Percentiles rank a stretch among this genome's conserved stretches.
These are phyloP conservation scores for Aspergillus mulundensis DNA, from an alignment of 495 filamentous ascomycete genomes.

Conservation along the genomic window DNA sequence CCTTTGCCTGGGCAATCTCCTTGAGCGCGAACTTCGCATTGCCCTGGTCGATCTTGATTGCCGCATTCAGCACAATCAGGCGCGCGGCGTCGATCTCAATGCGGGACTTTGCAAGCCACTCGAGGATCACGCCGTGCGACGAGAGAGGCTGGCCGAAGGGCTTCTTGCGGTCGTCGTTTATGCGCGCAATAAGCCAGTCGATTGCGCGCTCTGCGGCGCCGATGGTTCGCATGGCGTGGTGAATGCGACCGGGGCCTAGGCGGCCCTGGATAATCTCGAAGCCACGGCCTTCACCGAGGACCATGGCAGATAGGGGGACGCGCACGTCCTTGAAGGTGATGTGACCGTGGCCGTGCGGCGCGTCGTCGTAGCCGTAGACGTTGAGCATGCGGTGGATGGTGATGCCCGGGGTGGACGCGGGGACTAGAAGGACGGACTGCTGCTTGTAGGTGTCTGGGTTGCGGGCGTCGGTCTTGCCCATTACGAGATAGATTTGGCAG, in stretches of 20 bases:
- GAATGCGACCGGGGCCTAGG: slow-evolving; percentile 86
- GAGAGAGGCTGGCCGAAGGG: slow-evolving; percentile 77
- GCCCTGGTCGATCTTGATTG: slow-evolving; percentile 80
- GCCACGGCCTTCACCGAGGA: slow-evolving; percentile 86
- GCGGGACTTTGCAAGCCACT: slow-evolving; percentile 87
- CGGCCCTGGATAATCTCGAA: slow-evolving; percentile 96
- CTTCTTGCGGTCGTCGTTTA: slow-evolving; percentile 83
- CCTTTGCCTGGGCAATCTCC: slow-evolving; percentile 86
- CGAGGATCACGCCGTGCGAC: slow-evolving; percentile 84
- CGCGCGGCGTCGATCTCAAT: slow-evolving; percentile 88
- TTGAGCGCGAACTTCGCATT: slow-evolving; percentile 75
- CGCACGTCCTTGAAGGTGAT: slow-evolving; percentile 82
- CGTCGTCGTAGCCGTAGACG: slow-evolving; percentile 93
- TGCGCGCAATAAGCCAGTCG: slow-evolving; percentile 82
- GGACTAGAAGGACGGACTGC: slow-evolving; percentile 86
- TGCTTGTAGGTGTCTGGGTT: slow-evolving; percentile 75
- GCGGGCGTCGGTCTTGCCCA: slow-evolving; percentile 76
- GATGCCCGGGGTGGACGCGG: slow-evolving; percentile 68
- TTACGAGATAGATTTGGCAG: slow-evolving; percentile 85
- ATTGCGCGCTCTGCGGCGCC: slow-evolving; percentile 80
- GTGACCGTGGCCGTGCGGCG: slow-evolving; percentile 89
- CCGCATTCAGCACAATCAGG: slow-evolving; percentile 82
- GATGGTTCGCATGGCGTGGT: slow-evolving; percentile 90
- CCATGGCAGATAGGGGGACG: slow-evolving; percentile 70
- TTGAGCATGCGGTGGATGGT: slow-evolving; percentile 80